Conservation (phyloP, 495 filamentous ascomycete genomes). For the Trichoderma orchidacearum region DNA sequence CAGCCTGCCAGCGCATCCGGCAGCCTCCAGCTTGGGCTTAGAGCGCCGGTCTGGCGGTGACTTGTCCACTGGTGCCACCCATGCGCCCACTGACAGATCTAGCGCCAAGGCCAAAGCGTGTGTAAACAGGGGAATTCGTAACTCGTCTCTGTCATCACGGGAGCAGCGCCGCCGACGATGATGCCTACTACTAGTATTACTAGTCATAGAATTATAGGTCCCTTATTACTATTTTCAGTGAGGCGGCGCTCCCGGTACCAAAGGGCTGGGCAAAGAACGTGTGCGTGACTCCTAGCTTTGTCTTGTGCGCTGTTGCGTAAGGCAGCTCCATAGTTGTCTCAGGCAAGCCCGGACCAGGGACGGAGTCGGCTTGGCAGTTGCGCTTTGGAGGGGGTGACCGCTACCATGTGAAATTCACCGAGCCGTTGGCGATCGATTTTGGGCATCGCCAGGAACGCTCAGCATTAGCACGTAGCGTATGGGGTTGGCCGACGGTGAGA, state of each 20-base stretch:
- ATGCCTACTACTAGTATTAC: too few species aligned
- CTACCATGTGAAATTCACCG: not conserved
- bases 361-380: too few species aligned
- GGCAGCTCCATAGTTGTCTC: not conserved
- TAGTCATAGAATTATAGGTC: too few species aligned
- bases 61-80: not conserved
- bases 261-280: not conserved
- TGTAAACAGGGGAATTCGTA: not conserved
- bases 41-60: not conserved
- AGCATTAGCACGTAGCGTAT: not conserved
- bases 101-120: not conserved
- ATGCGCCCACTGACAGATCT: not conserved
- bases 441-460: not conserved
- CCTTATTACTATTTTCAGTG: not conserved
- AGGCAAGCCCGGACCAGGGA: not conserved
- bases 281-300: not conserved
- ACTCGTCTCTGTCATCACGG: not conserved
- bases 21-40: not conserved
- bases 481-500: not conserved
- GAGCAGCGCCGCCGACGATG: not conserved
- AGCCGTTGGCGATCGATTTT: not conserved
- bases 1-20: not conserved
- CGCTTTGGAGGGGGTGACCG: too few species aligned
- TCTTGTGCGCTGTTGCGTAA: not conserved
- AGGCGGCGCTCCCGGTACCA: not conserved